phyloP scores from a whole-genome alignment of 2,329 filamentous ascomycete genomes.

The Fusarium veterinarium region DNA sequence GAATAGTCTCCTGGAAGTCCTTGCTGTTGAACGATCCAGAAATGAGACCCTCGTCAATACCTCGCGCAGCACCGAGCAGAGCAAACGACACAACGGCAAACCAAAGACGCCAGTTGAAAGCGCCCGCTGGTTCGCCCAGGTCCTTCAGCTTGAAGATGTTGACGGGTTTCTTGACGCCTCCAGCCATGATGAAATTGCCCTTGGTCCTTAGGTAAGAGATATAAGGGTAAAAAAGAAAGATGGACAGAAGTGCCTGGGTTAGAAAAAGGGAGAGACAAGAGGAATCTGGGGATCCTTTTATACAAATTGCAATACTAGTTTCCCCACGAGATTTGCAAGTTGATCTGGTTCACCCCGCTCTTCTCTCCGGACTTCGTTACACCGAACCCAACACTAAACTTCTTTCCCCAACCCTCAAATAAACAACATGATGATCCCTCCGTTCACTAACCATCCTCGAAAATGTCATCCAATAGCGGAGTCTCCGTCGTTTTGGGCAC shows the following conservation, averaged over 20 bases:
- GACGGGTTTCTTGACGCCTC: slow-evolving; percentile 65
- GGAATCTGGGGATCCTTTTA: slow-evolving; percentile 8
- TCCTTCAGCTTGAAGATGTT: slow-evolving; percentile 74
- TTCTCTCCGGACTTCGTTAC: slow-evolving; percentile 19
- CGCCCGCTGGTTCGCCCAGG: slow-evolving; percentile 73
- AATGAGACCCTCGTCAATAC: slow-evolving; percentile 85
- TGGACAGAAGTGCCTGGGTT: background rate
- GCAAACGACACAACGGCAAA: slow-evolving; percentile 80
- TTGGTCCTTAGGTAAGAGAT: background rate
- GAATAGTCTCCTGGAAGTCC: slow-evolving; percentile 70
- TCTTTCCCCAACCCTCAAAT: background rate
- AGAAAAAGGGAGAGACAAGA: background rate
- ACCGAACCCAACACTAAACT: slow-evolving; percentile 18
- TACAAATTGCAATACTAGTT: background rate
- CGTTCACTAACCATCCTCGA: background rate
- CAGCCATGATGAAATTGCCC: slow-evolving; percentile 54
- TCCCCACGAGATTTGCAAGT: slow-evolving; percentile 12
- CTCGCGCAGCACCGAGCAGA: slow-evolving; percentile 80
- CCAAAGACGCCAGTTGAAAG: slow-evolving; percentile 83
- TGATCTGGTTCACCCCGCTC: slow-evolving; percentile 1
- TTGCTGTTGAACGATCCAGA: slow-evolving; percentile 76
- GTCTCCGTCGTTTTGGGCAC: slow-evolving; percentile 10
- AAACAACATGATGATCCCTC: background rate
- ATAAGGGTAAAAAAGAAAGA: background rate
- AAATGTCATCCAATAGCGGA: slow-evolving; percentile 25